Evolutionary conservation across 352 stramenopile species (phyloP).

Genomic region (Phytophthora sp.): DNA sequence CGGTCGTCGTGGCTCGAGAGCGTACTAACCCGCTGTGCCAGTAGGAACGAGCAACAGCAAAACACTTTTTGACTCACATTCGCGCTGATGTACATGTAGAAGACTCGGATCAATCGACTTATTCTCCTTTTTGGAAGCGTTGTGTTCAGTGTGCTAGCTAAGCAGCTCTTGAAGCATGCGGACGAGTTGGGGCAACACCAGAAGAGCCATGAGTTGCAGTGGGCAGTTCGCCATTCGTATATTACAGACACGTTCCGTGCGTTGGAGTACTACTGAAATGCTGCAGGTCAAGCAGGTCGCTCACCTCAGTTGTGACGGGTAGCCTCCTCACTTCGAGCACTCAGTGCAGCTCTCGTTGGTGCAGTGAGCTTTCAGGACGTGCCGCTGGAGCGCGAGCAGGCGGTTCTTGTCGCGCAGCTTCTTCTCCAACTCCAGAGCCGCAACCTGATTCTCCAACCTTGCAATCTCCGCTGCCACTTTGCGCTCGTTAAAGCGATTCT

Average conservation of each 20-base stretch:
- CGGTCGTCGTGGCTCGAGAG: conserved; percentile 64
- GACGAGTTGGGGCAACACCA: not conserved
- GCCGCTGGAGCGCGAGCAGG: conserved; percentile 5
- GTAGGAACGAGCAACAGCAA: conserved; percentile 17
- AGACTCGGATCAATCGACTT: conserved; percentile 23
- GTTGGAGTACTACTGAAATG: not conserved
- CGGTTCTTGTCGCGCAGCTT: conserved; percentile 4
- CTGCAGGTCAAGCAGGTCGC: not conserved
- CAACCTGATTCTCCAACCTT: not conserved
- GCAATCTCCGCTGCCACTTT: not conserved
- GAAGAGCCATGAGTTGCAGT: not conserved
- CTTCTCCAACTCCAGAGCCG: not conserved
- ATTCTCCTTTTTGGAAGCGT: conserved; percentile 15
- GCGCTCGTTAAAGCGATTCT: not conserved
- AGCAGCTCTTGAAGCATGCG: not conserved
- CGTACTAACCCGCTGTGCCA: conserved; percentile 68
- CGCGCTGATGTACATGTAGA: conserved; percentile 33
- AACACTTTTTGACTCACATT: conserved; percentile 29
- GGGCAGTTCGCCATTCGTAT: not conserved
- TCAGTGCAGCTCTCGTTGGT: not conserved
- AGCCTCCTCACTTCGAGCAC: not conserved
- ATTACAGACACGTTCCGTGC: not conserved
- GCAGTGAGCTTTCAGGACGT: not conserved
- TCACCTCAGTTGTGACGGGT: too few relatives aligned
- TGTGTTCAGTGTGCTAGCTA: not conserved